Percentiles rank a stretch among this genome's conserved stretches.
Evolutionary conservation across 257 asterid species (phyloP).

Genomic region (Buddleja alternifolia): DNA sequence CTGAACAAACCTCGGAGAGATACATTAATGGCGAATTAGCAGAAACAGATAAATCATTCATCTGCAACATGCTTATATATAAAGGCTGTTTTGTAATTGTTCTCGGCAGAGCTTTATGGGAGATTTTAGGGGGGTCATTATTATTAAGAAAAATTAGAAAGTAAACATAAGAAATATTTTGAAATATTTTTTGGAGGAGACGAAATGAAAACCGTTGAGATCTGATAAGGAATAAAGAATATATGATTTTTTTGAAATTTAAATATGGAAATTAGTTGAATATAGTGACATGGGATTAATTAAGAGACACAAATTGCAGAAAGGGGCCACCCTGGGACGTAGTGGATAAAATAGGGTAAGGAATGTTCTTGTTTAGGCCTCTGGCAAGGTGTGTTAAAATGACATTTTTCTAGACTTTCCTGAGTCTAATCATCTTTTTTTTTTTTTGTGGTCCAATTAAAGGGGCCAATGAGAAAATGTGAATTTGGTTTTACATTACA

Average conservation of each 20-base stretch:
- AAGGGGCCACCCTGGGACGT: neutral
- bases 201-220: slow-evolving; percentile 47
- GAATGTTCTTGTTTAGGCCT: slow-evolving; percentile 3
- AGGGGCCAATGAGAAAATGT: too few species aligned
- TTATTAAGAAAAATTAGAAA: slow-evolving; percentile 12
- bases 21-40: slow-evolving; percentile 16
- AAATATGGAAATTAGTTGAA: slow-evolving; percentile 16
- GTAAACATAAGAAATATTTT: slow-evolving; percentile 15
- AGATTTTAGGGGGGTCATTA: slow-evolving; percentile 28
- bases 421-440: too few species aligned
- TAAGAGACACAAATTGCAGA: slow-evolving; percentile 2
- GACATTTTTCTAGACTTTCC: too few species aligned
- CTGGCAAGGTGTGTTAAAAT: too few species aligned
- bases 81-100: neutral
- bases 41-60: slow-evolving; percentile 1
- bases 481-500: too few species aligned
- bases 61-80: neutral
- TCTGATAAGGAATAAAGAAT: slow-evolving; percentile 26
- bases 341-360: slow-evolving; percentile 22
- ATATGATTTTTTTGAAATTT: neutral
- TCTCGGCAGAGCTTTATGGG: slow-evolving; percentile 20
- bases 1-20: slow-evolving; percentile 8
- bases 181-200: slow-evolving; percentile 25
- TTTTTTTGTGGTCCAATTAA: too few species aligned
- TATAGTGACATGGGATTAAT: neutral